Evolutionary conservation across 768 basidiomycete species (phyloP), one percentile per base, ranked within the genome.

Genomic region (Termitomyces titanicus): DNA sequence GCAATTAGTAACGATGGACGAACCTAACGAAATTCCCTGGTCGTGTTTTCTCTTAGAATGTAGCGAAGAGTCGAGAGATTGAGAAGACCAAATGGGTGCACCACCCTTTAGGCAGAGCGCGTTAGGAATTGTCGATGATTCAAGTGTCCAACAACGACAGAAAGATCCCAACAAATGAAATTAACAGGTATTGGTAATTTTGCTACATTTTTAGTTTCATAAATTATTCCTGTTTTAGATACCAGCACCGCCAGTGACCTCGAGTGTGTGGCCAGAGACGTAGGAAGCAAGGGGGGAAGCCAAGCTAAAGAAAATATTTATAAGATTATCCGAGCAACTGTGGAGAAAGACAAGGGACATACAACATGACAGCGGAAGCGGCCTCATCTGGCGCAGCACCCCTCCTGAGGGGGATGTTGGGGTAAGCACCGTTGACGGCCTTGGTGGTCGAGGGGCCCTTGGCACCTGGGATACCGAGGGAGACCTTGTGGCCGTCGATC

Each of bases 401-500:
- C 48, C 90, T 76, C 38, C 81, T 75, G 24, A 94, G 78, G n/a
- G 93, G 87, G 66, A 79, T 81, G 20, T 64, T 59, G 12, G 70
- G 74, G 58, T 77, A 79, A 6, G 70, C 68, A 25, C 63, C 62
- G 40, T 66, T 56, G n/a, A 63, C 63, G 24, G 55, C 65, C 24
- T 65, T 66, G 2, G 67, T 65, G 0, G n/a, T n/a, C n/a, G n/a
- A n/a, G n/a, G 76, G 71, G 42, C 73, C 68, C 52, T 70, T 74
- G 3, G 76, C 80, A 15, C 76, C 77, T 3, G 92, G 92, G 54
- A 94, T 83, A 55, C 92, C 92, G 9, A 94, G 77, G 8, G 88
- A 83, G 57, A 94, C 88, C 66, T 87, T 86, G 79, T 92, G 88
- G 4, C 92, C 92, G 58, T 84, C 83, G 47, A 93, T 86, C 66